phyloP scores from a whole-genome alignment of 1,284 basidiomycete species.

The Sphaerobolus stellatus region DNA sequence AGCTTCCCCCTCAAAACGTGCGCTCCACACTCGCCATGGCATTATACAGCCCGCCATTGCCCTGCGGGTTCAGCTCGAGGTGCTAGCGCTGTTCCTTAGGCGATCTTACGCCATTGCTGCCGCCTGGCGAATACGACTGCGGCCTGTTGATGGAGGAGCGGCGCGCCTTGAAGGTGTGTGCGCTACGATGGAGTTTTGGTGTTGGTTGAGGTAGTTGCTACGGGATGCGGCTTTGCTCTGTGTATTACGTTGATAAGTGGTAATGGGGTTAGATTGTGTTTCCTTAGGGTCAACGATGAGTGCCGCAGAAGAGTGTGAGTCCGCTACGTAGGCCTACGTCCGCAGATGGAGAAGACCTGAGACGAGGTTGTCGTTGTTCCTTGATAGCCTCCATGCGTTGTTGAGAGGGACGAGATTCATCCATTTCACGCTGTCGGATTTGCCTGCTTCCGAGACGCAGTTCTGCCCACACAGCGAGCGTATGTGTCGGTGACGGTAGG shows the following conservation, averaged over 20 bases:
- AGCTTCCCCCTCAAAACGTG: constrained; percentile 52
- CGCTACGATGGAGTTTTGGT: constrained; percentile 40
- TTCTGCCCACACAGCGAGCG: too few relatives aligned
- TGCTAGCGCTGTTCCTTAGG: constrained; percentile 38
- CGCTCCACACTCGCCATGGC: constrained; percentile 66
- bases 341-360: too few relatives aligned
- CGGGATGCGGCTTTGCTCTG: constrained; percentile 45
- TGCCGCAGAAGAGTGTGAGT: too few relatives aligned
- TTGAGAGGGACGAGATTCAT: too few relatives aligned
- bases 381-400: too few relatives aligned
- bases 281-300: too few relatives aligned
- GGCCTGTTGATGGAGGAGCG: constrained; percentile 39
- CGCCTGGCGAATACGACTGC: constrained; percentile 51
- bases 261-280: too few relatives aligned
- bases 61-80: constrained; percentile 67
- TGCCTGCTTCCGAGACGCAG: too few relatives aligned
- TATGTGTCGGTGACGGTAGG: too few relatives aligned
- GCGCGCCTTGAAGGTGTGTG: constrained; percentile 34
- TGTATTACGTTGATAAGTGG: background rate
- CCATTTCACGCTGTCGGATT: too few relatives aligned
- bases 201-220: constrained; percentile 18
- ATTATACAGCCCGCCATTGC: constrained; percentile 80
- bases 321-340: too few relatives aligned
- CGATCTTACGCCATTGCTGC: constrained; percentile 35
- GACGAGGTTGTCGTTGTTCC: too few relatives aligned